Percentiles rank a stretch among this genome's conserved stretches.
phyloP scores from a whole-genome alignment of 208 protist species.

The Leishmania gerbilli region DNA sequence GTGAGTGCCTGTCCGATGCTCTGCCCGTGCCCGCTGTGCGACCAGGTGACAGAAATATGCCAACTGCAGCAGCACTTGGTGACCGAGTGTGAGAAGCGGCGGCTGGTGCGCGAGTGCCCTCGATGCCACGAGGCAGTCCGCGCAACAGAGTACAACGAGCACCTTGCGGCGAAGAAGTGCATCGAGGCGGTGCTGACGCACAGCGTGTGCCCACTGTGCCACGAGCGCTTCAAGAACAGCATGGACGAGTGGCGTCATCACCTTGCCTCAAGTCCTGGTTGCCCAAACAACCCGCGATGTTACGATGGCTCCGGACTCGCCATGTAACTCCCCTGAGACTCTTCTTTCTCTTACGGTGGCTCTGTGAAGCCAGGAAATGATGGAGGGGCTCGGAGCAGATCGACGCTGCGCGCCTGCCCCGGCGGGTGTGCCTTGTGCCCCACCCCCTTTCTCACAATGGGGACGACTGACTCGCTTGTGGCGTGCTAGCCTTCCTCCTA shows the following conservation, averaged over 20 bases:
- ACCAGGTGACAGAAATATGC: constrained; percentile 92
- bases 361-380: not conserved
- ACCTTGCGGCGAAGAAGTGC: constrained; percentile 66
- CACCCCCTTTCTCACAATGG: not conserved
- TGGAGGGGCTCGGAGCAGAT: not conserved
- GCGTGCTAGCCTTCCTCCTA: not conserved
- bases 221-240: constrained; percentile 68
- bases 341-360: not conserved
- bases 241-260: constrained; percentile 81
- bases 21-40: constrained; percentile 89
- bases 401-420: not conserved
- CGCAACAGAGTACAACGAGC: constrained; percentile 71
- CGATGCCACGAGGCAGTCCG: constrained; percentile 88
- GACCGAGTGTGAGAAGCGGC: constrained; percentile 76
- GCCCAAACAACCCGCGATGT: constrained; percentile 85
- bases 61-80: constrained; percentile 90
- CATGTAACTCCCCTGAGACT: constrained; percentile 2
- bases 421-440: not conserved
- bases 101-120: constrained; percentile 84
- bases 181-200: constrained; percentile 67
- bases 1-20: constrained; percentile 90
- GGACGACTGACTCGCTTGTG: not conserved
- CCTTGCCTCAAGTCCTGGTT: constrained; percentile 74
- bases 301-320: constrained; percentile 67
- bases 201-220: constrained; percentile 89